phyloP scores from a whole-genome alignment of 495 filamentous ascomycete genomes.

The Penicillium herquei region DNA sequence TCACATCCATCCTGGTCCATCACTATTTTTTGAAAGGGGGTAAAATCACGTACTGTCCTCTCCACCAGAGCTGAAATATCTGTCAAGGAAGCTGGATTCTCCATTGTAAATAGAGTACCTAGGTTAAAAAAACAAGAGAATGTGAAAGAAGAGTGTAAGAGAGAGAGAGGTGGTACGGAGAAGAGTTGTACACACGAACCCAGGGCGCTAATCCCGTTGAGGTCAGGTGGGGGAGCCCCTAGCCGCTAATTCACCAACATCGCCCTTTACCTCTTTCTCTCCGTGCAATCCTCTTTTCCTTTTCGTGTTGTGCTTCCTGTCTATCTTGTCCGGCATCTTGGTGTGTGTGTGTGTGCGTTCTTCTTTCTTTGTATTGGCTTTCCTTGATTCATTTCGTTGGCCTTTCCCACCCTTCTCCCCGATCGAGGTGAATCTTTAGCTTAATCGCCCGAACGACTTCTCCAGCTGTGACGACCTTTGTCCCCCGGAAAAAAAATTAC shows the following conservation, averaged over 20 bases:
- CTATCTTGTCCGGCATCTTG: constrained; percentile 11
- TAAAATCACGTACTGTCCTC: constrained; percentile 35
- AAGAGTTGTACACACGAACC: constrained; percentile 20
- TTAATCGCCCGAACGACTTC: background rate
- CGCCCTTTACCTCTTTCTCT: constrained; percentile 19
- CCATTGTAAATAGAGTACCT: constrained; percentile 22
- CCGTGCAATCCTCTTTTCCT: constrained; percentile 16
- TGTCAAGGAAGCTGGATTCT: constrained; percentile 42
- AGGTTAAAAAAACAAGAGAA: background rate
- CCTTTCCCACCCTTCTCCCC: background rate
- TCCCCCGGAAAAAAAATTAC: constrained; percentile 2
- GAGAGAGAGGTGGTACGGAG: constrained; percentile 9
- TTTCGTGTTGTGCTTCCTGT: constrained; percentile 16
- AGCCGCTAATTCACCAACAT: constrained; percentile 31
- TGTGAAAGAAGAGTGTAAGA: constrained; percentile 3
- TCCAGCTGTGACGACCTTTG: constrained; percentile 10
- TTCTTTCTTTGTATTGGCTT: constrained; percentile 5
- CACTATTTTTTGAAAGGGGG: background rate
- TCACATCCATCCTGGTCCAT: constrained; percentile 17
- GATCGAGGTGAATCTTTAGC: constrained; percentile 7
- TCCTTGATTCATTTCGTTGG: constrained; percentile 11
- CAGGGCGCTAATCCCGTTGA: constrained; percentile 26
- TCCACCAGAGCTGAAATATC: constrained; percentile 45
- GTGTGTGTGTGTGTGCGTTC: constrained; percentile 9
- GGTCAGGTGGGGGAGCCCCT: constrained; percentile 25